Evolutionary conservation across 345 rosid species (phyloP).

Genomic region (Noccaea bulbosa): DNA sequence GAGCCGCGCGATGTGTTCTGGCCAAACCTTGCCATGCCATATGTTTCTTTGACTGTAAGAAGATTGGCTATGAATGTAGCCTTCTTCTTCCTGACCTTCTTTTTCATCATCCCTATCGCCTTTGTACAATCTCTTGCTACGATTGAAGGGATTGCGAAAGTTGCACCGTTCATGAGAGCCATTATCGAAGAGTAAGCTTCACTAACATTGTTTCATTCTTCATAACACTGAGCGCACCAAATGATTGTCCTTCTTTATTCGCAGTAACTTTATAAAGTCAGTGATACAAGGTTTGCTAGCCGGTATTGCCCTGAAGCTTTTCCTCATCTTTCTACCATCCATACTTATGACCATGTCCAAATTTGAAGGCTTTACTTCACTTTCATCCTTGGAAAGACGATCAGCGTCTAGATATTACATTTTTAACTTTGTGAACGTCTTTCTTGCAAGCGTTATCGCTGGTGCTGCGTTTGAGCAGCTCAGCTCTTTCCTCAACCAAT

Average conservation of each 20-base stretch:
- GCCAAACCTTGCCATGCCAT: slow-evolving; percentile 87
- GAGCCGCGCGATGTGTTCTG: slow-evolving; percentile 96
- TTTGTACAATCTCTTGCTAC: slow-evolving; percentile 93
- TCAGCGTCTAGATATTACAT: slow-evolving; percentile 85
- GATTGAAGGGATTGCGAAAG: slow-evolving; percentile 78
- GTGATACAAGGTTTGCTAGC: slow-evolving; percentile 85
- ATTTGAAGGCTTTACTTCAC: slow-evolving; percentile 83
- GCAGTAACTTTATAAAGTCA: slow-evolving; percentile 70
- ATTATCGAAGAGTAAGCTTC: slow-evolving; percentile 66
- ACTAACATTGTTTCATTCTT: slow-evolving; percentile 6
- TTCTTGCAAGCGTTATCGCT: slow-evolving; percentile 68
- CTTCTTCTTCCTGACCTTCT: slow-evolving; percentile 95
- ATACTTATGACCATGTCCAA: slow-evolving; percentile 97
- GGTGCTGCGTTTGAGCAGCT: slow-evolving; percentile 91
- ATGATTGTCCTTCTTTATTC: slow-evolving; percentile 14
- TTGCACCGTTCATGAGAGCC: slow-evolving; percentile 62
- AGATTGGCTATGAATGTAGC: slow-evolving; percentile 74
- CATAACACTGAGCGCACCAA: not conserved
- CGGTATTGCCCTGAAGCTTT: slow-evolving; percentile 87
- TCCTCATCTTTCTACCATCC: slow-evolving; percentile 90
- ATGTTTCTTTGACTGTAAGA: slow-evolving; percentile 68
- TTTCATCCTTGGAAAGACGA: slow-evolving; percentile 83
- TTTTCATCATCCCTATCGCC: slow-evolving; percentile 92
- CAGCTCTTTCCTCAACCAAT: slow-evolving; percentile 60
- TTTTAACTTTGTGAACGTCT: slow-evolving; percentile 80